phyloP scores from a whole-genome alignment of 2,329 filamentous ascomycete species.

The Pseudogymnoascus pannorum region DNA sequence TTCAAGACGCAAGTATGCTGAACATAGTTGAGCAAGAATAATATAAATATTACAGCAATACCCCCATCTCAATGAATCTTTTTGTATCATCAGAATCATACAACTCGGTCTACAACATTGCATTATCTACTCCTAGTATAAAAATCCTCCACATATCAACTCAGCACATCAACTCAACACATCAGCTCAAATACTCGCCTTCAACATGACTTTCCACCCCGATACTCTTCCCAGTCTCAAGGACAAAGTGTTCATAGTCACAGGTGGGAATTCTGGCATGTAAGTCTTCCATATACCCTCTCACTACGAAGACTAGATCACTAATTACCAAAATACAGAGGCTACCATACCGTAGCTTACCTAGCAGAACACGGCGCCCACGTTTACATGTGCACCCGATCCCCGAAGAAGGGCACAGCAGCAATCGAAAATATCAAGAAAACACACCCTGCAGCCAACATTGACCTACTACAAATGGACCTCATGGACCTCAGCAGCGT shows the following conservation, averaged over 20 bases:
- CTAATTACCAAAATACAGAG: constrained; percentile 17
- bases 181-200: constrained; percentile 14
- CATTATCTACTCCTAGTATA: constrained; percentile 14
- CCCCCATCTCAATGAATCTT: constrained; percentile 16
- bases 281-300: constrained; percentile 27
- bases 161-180: too few relatives aligned
- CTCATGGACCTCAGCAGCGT: constrained; percentile 31
- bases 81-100: constrained; percentile 17
- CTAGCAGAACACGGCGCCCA: constrained; percentile 21
- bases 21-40: constrained; percentile 18
- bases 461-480: constrained; percentile 31
- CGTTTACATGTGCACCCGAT: constrained; percentile 22
- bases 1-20: constrained; percentile 18
- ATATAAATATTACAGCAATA: constrained; percentile 22
- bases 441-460: constrained; percentile 14
- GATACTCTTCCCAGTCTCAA: constrained; percentile 36
- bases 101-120: constrained; percentile 17
- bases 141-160: constrained; percentile 16
- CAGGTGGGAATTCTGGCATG: constrained; percentile 40
- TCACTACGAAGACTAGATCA: constrained; percentile 4
- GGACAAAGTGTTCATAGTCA: constrained; percentile 38
- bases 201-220: constrained; percentile 33
- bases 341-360: constrained; percentile 18
- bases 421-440: constrained; percentile 19
- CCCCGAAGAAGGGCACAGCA: constrained; percentile 15